Percentiles rank a stretch among this genome's conserved stretches.
Evolutionary conservation across 2,329 filamentous ascomycete species (phyloP).

Genomic region (Cytospora paraplurivora): DNA sequence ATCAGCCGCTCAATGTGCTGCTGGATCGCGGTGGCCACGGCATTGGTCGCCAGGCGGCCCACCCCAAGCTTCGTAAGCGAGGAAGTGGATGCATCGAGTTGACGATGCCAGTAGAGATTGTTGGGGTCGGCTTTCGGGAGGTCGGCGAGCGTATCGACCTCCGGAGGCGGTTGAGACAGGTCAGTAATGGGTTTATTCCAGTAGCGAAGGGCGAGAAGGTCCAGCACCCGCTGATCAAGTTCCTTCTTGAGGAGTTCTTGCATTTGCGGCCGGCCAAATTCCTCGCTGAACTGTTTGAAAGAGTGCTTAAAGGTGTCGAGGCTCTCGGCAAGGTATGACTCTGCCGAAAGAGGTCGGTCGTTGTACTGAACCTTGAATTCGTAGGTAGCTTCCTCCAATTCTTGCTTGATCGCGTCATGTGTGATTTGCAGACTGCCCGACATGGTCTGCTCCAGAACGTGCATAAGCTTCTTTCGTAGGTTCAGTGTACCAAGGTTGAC

Average conservation of each 20-base stretch:
- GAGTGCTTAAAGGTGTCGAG: constrained; percentile 96
- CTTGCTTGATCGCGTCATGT: constrained; percentile 88
- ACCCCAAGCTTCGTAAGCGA: constrained; percentile 93
- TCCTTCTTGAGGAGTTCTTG: constrained; percentile 87
- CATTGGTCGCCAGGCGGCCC: constrained; percentile 86
- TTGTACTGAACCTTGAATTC: constrained; percentile 99
- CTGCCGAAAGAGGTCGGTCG: constrained; percentile 88
- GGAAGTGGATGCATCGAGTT: constrained; percentile 89
- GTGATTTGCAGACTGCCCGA: constrained; percentile 86
- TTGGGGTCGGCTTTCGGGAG: constrained; percentile 84
- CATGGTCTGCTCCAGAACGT: constrained; percentile 96
- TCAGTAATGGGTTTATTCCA: constrained; percentile 97
- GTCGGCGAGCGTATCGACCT: constrained; percentile 72
- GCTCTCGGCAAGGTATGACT: constrained; percentile 94
- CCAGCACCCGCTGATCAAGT: constrained; percentile 91
- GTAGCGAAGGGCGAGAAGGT: constrained; percentile 88
- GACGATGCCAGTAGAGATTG: constrained; percentile 88
- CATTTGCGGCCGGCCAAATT: constrained; percentile 87
- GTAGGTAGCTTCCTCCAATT: constrained; percentile 94
- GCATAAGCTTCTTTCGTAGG: constrained; percentile 93
- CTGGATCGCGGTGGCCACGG: constrained; percentile 87
- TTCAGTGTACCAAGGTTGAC: constrained; percentile 82
- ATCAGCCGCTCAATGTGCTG: constrained; percentile 79
- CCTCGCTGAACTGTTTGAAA: constrained; percentile 90
- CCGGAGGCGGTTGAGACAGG: constrained; percentile 65